Conservation (phyloP, 176 grass and related monocot genomes). For the Triticum turgidum region DNA sequence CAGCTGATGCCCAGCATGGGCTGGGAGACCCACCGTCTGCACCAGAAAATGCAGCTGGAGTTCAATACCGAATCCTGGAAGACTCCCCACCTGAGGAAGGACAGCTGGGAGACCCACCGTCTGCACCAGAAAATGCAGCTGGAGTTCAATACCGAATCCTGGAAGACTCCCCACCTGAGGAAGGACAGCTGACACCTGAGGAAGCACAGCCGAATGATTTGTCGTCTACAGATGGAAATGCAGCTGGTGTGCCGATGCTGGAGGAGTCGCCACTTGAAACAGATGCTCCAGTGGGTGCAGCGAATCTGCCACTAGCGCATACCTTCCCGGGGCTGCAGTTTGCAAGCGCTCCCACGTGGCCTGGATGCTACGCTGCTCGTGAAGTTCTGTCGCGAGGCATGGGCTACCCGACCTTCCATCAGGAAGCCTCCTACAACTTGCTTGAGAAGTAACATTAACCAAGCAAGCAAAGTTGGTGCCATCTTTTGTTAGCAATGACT, state of each 20-base stretch:
- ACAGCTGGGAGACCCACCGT: not conserved
- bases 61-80: not conserved
- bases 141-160: not conserved
- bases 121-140: not conserved
- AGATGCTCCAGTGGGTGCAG: not conserved
- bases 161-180: not conserved
- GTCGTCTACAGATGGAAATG: not conserved
- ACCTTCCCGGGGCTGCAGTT: conserved; percentile 14
- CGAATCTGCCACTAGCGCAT: conserved; percentile 13
- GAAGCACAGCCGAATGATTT: not conserved
- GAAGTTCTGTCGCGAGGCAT: conserved; percentile 6
- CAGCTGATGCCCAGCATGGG: not conserved
- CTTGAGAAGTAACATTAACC: conserved; percentile 22
- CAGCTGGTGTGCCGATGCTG: conserved; percentile 10
- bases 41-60: not conserved
- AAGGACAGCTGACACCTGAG: not conserved
- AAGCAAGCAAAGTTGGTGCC: not conserved
- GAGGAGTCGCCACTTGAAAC: conserved; percentile 1
- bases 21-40: not conserved
- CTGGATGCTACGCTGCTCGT: conserved; percentile 11
- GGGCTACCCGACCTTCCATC: not conserved
- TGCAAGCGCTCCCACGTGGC: not conserved
- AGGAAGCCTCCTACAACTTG: conserved; percentile 5
- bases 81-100: not conserved
- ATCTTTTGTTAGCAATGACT: not conserved